phyloP scores from a whole-genome alignment of 1,139 yeast species.

The Geotrichum phurueaensis region DNA sequence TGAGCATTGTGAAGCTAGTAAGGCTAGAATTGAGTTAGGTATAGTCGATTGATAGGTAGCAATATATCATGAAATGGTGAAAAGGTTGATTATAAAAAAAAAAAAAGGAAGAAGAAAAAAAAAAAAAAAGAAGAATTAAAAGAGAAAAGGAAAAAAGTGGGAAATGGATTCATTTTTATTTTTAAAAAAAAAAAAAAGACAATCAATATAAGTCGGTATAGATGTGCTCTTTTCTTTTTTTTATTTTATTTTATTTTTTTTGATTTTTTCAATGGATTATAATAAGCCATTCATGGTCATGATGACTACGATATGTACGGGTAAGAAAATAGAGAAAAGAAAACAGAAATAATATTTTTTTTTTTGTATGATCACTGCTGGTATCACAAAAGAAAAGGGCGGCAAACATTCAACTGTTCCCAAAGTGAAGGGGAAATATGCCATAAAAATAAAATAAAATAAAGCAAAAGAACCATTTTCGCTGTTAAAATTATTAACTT shows the following conservation, averaged over 20 bases:
- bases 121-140: neutral
- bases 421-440: neutral
- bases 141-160: neutral
- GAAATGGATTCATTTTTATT: neutral
- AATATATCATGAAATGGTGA: neutral
- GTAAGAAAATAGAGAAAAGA: neutral
- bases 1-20: slow-evolving; percentile 3
- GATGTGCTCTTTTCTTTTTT: neutral
- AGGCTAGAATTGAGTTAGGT: neutral
- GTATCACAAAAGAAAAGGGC: neutral
- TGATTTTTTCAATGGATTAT: neutral
- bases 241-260: too few relatives aligned
- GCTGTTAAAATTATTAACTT: neutral
- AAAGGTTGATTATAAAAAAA: neutral
- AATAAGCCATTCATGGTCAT: neutral
- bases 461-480: neutral
- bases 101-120: neutral
- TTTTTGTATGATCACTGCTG: neutral
- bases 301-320: neutral
- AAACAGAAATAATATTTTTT: too few relatives aligned
- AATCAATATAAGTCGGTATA: neutral
- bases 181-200: neutral
- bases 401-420: neutral
- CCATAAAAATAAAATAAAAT: neutral
- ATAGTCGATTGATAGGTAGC: neutral